These are phyloP conservation scores for Cephaloascus fragrans DNA, from an alignment of 805 yeast genomes.

Conservation along the genomic window DNA sequence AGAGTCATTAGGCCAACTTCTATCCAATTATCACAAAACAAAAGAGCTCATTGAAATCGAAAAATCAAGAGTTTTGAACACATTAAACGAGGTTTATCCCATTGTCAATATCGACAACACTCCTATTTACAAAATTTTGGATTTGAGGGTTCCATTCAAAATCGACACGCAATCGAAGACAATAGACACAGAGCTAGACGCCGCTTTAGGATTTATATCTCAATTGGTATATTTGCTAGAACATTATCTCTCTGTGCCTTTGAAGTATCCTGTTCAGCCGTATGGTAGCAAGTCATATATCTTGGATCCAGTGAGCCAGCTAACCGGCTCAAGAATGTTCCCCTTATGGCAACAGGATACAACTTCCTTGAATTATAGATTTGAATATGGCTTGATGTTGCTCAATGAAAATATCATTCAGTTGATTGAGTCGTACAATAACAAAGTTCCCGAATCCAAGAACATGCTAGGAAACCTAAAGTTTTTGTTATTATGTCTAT, in stretches of 20 bases:
- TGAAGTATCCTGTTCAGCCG: not conserved
- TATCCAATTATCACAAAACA: not conserved
- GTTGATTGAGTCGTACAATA: not conserved
- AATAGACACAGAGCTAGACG: not conserved
- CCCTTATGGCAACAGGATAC: not conserved
- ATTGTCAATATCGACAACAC: not conserved
- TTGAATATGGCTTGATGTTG: not conserved
- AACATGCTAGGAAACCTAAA: not conserved
- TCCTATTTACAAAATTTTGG: not conserved
- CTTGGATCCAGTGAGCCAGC: not conserved
- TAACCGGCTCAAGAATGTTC: not conserved
- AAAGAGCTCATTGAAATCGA: not conserved
- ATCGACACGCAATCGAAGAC: not conserved
- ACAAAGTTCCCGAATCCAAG: not conserved
- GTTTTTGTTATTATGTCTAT: not conserved
- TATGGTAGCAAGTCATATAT: slow-evolving; percentile 1
- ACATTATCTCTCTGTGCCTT: not conserved
- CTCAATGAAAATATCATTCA: not conserved
- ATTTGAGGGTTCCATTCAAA: not conserved
- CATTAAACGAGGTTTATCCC: not conserved
- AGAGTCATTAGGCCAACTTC: not conserved
- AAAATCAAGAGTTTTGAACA: not conserved
- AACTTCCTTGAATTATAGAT: not conserved
- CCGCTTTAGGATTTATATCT: not conserved
- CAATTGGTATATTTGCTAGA: not conserved